Conservation (phyloP, 2,329 filamentous ascomycete species). For the Aspergillus jensenii region DNA sequence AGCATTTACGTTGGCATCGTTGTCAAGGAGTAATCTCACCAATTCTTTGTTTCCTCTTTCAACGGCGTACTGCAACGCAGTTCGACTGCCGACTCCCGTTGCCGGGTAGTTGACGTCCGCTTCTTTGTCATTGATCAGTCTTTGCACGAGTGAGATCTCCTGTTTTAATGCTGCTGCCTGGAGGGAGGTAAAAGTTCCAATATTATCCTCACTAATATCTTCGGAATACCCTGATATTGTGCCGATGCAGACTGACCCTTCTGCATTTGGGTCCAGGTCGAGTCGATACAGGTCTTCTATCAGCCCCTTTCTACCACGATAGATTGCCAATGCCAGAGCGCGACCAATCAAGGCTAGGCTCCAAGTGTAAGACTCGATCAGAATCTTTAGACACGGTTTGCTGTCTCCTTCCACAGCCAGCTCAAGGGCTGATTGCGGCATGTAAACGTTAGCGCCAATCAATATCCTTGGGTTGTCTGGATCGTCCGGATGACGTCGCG, state of each 20-base stretch:
- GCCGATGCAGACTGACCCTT: too few species aligned
- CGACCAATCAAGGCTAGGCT: background rate
- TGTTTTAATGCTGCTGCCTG: background rate
- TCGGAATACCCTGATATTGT: background rate
- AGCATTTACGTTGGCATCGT: too few species aligned
- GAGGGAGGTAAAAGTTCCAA: background rate
- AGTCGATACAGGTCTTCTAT: background rate
- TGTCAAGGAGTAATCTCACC: too few species aligned
- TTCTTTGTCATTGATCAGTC: background rate
- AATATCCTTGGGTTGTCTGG: background rate
- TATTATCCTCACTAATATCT: background rate
- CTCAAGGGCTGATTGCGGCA: conserved; percentile 1
- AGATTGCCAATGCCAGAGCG: background rate
- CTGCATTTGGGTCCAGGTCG: background rate
- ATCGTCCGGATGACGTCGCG: too few species aligned
- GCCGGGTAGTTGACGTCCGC: background rate
- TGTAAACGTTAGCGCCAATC: background rate
- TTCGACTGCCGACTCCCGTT: background rate
- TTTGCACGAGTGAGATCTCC: background rate
- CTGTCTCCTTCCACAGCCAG: background rate
- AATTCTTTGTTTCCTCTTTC: too few species aligned
- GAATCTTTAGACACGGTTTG: background rate
- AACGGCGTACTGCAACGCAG: too few species aligned
- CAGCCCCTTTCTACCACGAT: background rate
- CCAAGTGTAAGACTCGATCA: background rate